Evolutionary conservation across 179 eudicot species (phyloP).

Genomic region (Spergularia azorica): DNA sequence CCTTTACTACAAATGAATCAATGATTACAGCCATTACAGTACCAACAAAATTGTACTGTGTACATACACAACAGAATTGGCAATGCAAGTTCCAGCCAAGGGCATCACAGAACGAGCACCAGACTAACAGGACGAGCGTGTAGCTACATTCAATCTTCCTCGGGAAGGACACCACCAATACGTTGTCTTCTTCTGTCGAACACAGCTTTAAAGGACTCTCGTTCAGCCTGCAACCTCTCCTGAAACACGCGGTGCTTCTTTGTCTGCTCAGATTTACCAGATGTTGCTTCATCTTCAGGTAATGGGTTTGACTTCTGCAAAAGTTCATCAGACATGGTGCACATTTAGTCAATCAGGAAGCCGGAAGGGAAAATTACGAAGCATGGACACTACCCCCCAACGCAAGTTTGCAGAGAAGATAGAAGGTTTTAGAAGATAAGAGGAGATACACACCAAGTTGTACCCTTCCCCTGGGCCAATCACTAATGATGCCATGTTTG

Average conservation of each 20-base stretch:
- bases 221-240: slow-evolving; percentile 81
- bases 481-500: slow-evolving; percentile 52
- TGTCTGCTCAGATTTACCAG: slow-evolving; percentile 36
- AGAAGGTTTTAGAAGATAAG: neutral
- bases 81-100: neutral
- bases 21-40: slow-evolving; percentile 7
- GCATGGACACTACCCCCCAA: neutral
- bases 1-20: neutral
- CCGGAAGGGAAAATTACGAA: neutral
- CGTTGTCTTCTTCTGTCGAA: slow-evolving; percentile 85
- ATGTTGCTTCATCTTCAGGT: slow-evolving; percentile 45
- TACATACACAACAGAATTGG: neutral
- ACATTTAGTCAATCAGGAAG: neutral
- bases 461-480: slow-evolving; percentile 95
- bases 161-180: slow-evolving; percentile 52
- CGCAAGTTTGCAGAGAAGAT: neutral
- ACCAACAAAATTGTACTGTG: neutral
- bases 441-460: slow-evolving; percentile 62
- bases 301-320: slow-evolving; percentile 87
- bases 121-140: slow-evolving; percentile 13
- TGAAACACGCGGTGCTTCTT: slow-evolving; percentile 58
- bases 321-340: neutral
- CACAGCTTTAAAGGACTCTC: slow-evolving; percentile 78
- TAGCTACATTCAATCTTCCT: slow-evolving; percentile 36
- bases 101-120: neutral